Conservation (phyloP, 108 stramenopile genomes). For the Skeletonema menzelii region DNA sequence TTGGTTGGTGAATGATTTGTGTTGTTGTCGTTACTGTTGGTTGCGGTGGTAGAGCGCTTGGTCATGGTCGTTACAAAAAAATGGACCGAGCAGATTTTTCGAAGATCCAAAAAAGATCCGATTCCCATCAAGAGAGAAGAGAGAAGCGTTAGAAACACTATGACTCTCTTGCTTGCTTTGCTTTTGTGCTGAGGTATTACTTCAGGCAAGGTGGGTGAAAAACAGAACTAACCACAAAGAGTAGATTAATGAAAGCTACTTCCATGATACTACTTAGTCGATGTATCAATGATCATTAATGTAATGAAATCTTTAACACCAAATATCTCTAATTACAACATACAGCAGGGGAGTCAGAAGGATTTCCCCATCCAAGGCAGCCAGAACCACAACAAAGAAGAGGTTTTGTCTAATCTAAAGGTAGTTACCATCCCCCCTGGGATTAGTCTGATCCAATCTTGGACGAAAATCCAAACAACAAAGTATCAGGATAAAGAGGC, state of each 20-base stretch:
- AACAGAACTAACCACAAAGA: no score
- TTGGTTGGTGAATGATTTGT: neutral
- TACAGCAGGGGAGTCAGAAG: neutral
- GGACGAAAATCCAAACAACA: slow-evolving; percentile 81
- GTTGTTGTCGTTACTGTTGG: slow-evolving; percentile 6
- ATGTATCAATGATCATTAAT: neutral
- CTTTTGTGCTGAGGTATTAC: no score
- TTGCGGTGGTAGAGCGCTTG: neutral
- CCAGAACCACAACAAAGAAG: no score
- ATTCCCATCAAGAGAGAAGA: no score
- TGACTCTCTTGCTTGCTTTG: no score
- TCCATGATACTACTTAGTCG: neutral
- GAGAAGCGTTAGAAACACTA: no score
- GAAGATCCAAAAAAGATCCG: no score
- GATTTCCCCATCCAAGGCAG: neutral
- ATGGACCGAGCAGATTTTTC: neutral
- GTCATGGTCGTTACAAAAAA: neutral
- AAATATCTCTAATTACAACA: neutral
- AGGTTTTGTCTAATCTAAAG: neutral
- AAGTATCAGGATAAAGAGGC: slow-evolving; percentile 83
- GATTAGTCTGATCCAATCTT: slow-evolving; percentile 63
- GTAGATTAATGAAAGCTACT: no score
- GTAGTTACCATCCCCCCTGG: neutral
- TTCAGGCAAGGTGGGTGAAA: no score
- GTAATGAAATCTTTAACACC: neutral